These are phyloP conservation scores for Fragaria vesca DNA, from an alignment of 306 rosid species.

Conservation along the genomic window DNA sequence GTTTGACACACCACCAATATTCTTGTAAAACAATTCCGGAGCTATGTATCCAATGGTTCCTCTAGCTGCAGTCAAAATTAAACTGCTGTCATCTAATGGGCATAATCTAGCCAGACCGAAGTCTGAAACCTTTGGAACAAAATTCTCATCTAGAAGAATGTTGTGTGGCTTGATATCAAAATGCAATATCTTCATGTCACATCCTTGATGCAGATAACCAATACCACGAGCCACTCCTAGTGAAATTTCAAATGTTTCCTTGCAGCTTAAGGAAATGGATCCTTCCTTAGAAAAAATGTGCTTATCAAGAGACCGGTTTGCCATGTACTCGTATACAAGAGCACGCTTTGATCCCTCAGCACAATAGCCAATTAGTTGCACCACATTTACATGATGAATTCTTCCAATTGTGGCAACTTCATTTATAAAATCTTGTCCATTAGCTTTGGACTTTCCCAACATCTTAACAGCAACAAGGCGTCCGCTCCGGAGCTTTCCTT, in stretches of 20 bases:
- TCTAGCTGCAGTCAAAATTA: neutral
- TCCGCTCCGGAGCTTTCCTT: neutral
- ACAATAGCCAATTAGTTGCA: neutral
- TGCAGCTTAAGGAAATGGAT: neutral
- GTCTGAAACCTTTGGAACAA: conserved; percentile 5
- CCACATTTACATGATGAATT: conserved; percentile 2
- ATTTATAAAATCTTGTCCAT: conserved; percentile 4
- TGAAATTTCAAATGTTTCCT: neutral
- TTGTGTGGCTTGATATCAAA: conserved; percentile 17
- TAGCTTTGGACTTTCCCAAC: neutral
- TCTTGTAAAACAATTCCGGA: conserved; percentile 1
- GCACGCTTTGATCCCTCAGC: conserved; percentile 9
- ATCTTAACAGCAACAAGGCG: neutral
- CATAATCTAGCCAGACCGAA: neutral
- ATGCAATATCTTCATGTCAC: conserved; percentile 15
- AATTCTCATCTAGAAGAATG: neutral
- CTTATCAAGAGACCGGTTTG: conserved; percentile 13
- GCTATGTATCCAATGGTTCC: conserved; percentile 13
- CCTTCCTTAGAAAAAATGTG: neutral
- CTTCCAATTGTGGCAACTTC: conserved; percentile 1
- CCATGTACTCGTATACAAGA: neutral
- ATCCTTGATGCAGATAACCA: conserved; percentile 6
- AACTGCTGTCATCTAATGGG: neutral
- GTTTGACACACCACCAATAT: neutral
- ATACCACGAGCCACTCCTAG: conserved; percentile 2